These are phyloP conservation scores for Penstemon barbatus DNA, from an alignment of 257 asterid species.

Conservation along the genomic window DNA sequence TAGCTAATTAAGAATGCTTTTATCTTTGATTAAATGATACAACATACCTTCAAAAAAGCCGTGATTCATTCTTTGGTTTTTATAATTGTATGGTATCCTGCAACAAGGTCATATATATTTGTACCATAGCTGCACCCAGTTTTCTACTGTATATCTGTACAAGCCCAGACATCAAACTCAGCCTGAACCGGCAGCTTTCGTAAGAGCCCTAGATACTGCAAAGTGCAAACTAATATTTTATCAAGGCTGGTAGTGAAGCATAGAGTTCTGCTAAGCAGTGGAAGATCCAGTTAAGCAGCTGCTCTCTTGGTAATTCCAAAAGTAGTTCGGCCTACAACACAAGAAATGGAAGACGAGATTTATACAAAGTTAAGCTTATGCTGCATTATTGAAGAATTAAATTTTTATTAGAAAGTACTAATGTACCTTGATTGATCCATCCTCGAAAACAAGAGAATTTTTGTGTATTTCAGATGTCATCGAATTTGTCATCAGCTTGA, in stretches of 20 bases:
- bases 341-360: constrained; percentile 23
- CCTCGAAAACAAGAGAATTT: constrained; percentile 68
- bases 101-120: not conserved
- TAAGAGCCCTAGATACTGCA: constrained; percentile 23
- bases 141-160: constrained; percentile 16
- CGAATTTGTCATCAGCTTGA: constrained; percentile 79
- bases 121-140: constrained; percentile 12
- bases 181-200: constrained; percentile 22
- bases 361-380: not conserved
- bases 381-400: not conserved
- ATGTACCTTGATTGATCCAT: constrained; percentile 75
- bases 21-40: constrained; percentile 6
- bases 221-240: constrained; percentile 59
- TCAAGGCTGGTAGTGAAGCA: constrained; percentile 75
- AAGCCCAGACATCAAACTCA: constrained; percentile 4
- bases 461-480: constrained; percentile 69
- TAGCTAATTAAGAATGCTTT: not conserved
- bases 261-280: constrained; percentile 89
- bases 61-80: constrained; percentile 10
- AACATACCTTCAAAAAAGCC: constrained; percentile 31
- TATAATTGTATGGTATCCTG: not conserved
- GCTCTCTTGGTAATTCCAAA: constrained; percentile 93
- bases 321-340: constrained; percentile 79
- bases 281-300: constrained; percentile 92
- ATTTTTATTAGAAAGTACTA: constrained; percentile 6